A percentile compares a stretch with the other conserved stretches of the same genome.
These are phyloP conservation scores for Erodium maritimum DNA, from an alignment of 345 rosid genomes.

Conservation along the genomic window DNA sequence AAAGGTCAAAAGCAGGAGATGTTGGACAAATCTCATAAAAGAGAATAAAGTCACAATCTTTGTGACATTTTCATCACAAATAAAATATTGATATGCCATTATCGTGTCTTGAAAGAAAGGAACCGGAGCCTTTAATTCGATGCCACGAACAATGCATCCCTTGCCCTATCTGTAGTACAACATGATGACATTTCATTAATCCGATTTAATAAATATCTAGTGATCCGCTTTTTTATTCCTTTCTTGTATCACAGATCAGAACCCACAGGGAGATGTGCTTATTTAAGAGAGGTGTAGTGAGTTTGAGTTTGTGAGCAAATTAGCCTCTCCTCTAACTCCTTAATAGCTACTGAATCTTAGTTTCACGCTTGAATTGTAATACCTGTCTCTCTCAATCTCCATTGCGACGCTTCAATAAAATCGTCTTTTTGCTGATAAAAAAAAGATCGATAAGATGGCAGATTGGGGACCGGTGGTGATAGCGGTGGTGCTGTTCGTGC, in stretches of 20 bases:
- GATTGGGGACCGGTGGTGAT: slow-evolving; percentile 96
- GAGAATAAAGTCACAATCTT: neutral
- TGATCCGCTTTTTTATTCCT: no score
- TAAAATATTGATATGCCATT: neutral
- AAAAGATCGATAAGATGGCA: slow-evolving; percentile 33
- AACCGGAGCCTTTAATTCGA: neutral
- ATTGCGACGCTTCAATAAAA: neutral
- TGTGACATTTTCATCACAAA: neutral
- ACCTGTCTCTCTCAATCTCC: no score
- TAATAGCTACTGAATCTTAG: no score
- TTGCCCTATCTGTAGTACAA: neutral
- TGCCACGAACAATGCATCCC: no score
- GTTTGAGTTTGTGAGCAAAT: no score
- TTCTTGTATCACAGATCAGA: no score
- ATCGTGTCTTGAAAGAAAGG: neutral
- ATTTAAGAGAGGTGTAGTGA: no score
- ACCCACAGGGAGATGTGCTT: no score
- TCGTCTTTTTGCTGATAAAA: neutral
- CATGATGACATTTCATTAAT: neutral
- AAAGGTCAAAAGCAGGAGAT: no score
- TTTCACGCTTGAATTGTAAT: no score
- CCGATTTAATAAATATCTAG: no score
- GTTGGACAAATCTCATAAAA: neutral
- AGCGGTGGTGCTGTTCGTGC: slow-evolving; percentile 73
- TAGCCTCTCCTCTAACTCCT: no score